Base-by-base conservation (phyloP, 2,329 filamentous ascomycete genomes). In the Cordyceps tenuipes region DNA sequence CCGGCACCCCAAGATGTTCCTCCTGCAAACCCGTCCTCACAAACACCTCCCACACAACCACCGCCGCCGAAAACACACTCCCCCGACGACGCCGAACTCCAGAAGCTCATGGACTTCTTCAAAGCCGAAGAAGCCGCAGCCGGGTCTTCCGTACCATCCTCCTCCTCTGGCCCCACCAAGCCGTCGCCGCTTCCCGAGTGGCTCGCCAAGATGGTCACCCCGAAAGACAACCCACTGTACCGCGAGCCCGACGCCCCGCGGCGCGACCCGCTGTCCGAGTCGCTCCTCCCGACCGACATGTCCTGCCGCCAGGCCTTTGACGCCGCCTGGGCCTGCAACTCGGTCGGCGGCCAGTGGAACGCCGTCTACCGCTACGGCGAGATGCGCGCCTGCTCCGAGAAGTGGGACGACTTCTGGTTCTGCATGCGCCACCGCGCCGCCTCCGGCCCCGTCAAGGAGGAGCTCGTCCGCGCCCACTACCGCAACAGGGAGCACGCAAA, bases 361-460 rank as follows among this genome's bases (percentile, higher is more conserved):
- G 86, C 91, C 68, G 82, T 97, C 43, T 99, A 97, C 79, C 88
- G 94, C 44, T 87, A 91, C 70, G 94, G 94, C 63, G 77, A 79
- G 47, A 77, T 96, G 68, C 84, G 87, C 49, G 81, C 83, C 3
- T 99, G 94, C 79, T 84, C 80, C 63, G 88, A 95, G 65, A 86
- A 91, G 64, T 97, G 93, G 91, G 83, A 87, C 63, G 90, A 96
- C 73, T 97, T 96, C 75, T 96, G 92, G 89, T 93, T 97, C 76
- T 99, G 94, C 79, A 97, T 97, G 92, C 86, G 90, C 64, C 86
- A 86, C 43, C 86, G 88, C 68, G 80, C 81, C 2, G 85, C 85
- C 68, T 73, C 79, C 0, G 81, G 83, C 26, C 75, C 79, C 48
- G 76, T 84, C 65, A 84, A 84, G 67, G 84, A 82, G 62, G 81